Conservation (phyloP, 2,329 filamentous ascomycete genomes). For the Cryphonectria carpinicola region DNA sequence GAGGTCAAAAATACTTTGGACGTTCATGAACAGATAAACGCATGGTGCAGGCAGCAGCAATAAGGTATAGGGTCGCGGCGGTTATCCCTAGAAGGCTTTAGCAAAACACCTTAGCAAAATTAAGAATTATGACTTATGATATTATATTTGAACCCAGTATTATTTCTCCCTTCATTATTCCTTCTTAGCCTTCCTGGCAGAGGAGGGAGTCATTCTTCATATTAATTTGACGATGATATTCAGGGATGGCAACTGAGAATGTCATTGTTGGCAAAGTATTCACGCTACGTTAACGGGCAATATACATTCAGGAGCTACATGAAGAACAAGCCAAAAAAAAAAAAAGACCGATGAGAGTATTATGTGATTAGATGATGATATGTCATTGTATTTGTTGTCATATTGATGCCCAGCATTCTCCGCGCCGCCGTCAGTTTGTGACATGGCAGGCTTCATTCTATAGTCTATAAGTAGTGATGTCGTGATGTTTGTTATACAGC, state of each 20-base stretch:
- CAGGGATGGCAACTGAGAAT: neutral
- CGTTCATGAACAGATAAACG: neutral
- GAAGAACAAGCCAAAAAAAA: too few species aligned
- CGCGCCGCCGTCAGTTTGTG: slow-evolving; percentile 5
- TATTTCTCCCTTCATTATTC: too few species aligned
- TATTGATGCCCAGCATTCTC: slow-evolving; percentile 9
- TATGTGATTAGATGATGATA: neutral
- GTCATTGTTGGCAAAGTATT: neutral
- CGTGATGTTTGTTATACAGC: slow-evolving; percentile 1
- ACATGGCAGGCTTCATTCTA: neutral
- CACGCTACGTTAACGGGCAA: neutral
- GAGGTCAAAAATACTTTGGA: neutral
- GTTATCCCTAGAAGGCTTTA: neutral
- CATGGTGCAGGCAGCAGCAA: neutral
- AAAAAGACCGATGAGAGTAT: neutral
- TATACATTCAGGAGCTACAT: neutral
- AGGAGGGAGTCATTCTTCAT: too few species aligned
- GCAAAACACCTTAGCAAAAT: neutral
- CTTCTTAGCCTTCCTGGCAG: too few species aligned
- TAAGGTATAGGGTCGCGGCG: neutral
- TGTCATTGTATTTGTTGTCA: slow-evolving; percentile 5
- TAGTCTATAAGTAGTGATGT: slow-evolving; percentile 7
- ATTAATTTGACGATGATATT: neutral
- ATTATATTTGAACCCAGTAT: too few species aligned
- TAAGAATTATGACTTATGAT: too few species aligned